Evolutionary conservation across 257 asterid species (phyloP).

Genomic region (Gentiana dahurica): DNA sequence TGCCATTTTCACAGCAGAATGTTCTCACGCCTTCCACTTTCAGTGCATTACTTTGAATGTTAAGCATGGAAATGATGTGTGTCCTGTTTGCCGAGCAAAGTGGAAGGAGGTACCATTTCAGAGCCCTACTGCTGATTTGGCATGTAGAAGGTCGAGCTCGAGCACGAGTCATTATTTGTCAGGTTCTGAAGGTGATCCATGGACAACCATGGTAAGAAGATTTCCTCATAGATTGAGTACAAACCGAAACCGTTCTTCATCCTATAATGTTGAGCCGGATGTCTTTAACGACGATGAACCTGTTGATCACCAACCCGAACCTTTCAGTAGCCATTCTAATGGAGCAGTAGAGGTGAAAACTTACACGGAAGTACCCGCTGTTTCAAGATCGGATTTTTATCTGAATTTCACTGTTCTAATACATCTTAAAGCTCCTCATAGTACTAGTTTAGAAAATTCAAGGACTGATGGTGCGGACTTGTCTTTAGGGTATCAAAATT

Average conservation of each 20-base stretch:
- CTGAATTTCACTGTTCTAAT: conserved; percentile 47
- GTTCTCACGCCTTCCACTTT: conserved; percentile 89
- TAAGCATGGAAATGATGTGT: conserved; percentile 67
- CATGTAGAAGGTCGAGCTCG: conserved; percentile 27
- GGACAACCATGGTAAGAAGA: conserved; percentile 27
- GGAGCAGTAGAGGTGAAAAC: conserved; percentile 38
- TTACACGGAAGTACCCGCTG: conserved; percentile 59
- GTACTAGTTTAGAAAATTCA: conserved; percentile 12
- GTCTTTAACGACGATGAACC: conserved; percentile 72
- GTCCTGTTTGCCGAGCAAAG: conserved; percentile 84
- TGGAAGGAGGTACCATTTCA: conserved; percentile 88
- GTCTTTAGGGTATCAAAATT: conserved; percentile 18
- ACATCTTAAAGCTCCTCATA: conserved; percentile 69
- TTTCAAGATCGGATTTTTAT: conserved; percentile 34
- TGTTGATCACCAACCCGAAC: conserved; percentile 16
- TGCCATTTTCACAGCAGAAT: conserved; percentile 93
- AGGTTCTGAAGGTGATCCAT: conserved; percentile 35
- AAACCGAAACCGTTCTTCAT: conserved; percentile 16
- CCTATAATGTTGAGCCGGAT: conserved; percentile 39
- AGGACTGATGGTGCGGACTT: conserved; percentile 20
- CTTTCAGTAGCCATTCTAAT: conserved; percentile 8
- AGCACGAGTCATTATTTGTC: conserved; percentile 12
- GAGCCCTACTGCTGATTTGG: conserved; percentile 24
- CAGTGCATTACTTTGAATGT: conserved; percentile 78
- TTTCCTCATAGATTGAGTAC: conserved; percentile 33